phyloP scores from a whole-genome alignment of 1,139 yeast species.

The Yamadazyma atlantica region DNA sequence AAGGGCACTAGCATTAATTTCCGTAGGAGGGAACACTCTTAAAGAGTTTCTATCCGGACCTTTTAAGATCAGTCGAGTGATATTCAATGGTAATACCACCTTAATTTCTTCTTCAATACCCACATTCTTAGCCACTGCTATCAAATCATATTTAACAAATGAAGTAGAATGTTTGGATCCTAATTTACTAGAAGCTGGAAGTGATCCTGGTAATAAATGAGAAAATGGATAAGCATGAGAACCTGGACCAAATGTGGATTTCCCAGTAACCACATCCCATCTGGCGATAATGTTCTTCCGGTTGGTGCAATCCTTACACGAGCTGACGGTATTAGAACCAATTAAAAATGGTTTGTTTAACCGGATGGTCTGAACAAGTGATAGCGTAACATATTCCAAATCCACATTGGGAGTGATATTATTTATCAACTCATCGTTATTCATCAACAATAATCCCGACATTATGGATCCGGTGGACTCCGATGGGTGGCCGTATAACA shows the following conservation, averaged over 20 bases:
- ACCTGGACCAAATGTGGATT: slow-evolving; percentile 58
- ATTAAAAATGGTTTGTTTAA: slow-evolving; percentile 67
- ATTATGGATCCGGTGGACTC: slow-evolving; percentile 86
- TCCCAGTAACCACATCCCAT: slow-evolving; percentile 78
- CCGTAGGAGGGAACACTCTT: slow-evolving; percentile 94
- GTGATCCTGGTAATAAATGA: slow-evolving; percentile 85
- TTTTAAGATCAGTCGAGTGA: slow-evolving; percentile 73
- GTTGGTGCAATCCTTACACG: slow-evolving; percentile 58
- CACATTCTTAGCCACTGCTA: slow-evolving; percentile 51
- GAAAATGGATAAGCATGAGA: slow-evolving; percentile 91
- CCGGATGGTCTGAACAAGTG: slow-evolving; percentile 66
- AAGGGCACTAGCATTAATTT: slow-evolving; percentile 80
- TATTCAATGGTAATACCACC: slow-evolving; percentile 65
- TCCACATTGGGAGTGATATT: slow-evolving; percentile 15
- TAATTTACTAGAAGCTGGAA: slow-evolving; percentile 75
- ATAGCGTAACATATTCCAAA: slow-evolving; percentile 59
- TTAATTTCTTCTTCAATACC: slow-evolving; percentile 29
- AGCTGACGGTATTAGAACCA: slow-evolving; percentile 46
- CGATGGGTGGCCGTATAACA: slow-evolving; percentile 72
- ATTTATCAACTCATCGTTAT: slow-evolving; percentile 11
- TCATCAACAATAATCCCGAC: slow-evolving; percentile 62
- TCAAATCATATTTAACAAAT: slow-evolving; percentile 68
- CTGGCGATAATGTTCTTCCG: slow-evolving; percentile 65
- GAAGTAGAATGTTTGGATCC: slow-evolving; percentile 56
- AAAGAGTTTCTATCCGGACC: slow-evolving; percentile 86